Evolutionary conservation across 805 yeast genomes (phyloP), one percentile per base, ranked within the genome.

Genomic region (Candida anglica): DNA sequence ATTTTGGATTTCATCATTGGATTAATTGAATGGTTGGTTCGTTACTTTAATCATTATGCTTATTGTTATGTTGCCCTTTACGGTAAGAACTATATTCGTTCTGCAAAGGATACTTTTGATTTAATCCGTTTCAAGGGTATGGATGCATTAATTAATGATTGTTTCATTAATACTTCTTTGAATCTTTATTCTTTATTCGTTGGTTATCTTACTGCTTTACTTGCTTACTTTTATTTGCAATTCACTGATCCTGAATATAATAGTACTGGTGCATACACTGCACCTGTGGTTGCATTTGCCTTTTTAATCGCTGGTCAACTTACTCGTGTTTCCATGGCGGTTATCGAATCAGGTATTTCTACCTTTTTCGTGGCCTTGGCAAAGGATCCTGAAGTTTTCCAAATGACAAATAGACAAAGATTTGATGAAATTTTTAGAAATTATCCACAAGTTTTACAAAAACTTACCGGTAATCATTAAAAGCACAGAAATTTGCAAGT

Each of bases 1-100:
- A 56, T 79, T 26, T 50, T 83, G 23, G 80, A 81, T 37, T 69
- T 81, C 50, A 49, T 84, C 18, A 56, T 86, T 27, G 73, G 80
- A 4, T 58, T 84, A 14, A 48, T 89, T 17, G 86, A 86, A 44
- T 86, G 96, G 93, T 41, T 82, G 31, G 83, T 85, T 15, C 71
- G 79, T 39, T 88, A 86, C 69, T 88, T 89, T 66, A 87, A 89
- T 61, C 91, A 84, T 53, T 89, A 86, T 53, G 95, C 96, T 5
- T 86, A 84, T 55, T 81, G 93, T 19, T 86, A 81, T 50, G 69
- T 89, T 47, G 95, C 96, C 0, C 69, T 89, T 16, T 91, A 87
- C 58, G 97, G 97, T 30, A 79, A 80, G 46, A 69, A 77, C 22
- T 91, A 88, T 51, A 50, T 85, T 31, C 65, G 69, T 19, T 79